Base-by-base conservation (phyloP, 176 grass and related monocot species). In the Rhynchospora tenuis region DNA sequence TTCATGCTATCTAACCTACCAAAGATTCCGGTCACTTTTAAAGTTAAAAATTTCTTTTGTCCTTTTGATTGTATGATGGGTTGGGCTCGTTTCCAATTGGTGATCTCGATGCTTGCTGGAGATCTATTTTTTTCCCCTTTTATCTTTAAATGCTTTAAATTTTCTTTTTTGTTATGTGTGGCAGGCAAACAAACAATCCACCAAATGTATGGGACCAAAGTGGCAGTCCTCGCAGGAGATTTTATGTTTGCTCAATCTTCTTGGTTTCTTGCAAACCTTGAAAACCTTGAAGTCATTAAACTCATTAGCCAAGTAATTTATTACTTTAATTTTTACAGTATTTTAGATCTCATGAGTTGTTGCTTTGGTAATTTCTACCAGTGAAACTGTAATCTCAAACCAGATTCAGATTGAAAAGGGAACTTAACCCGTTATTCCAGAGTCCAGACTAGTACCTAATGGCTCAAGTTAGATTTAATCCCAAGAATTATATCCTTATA, bases 231-330 rank as follows among this genome's bases (percentile, higher is more conserved):
- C 43, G 93, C 96, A 22, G 96, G 93, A 9, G 96, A 99, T 84
- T 99, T 95, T 46, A 95, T 99, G 93, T 99, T 95, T 88, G 96
- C 93, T 6, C 96, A 99, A 81, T 95, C 93, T 78, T 99, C 93
- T 81, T 99, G 96, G 93, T 95, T 90, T 80, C 91, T 99, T 27
- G 96, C 93, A 81, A 99, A 99, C 82, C 71, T 99, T 57, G 93
- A 99, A 56, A 99, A 99, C 75, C 84, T 95, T 54, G 93, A 99
- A 85, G 96, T 99, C 5, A 99, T 99, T 56, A 95, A 95, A 59
- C 91, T 99, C 71, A 93, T 99, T 60, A 99, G 96, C 67, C 96
- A 99, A 90, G 93, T 99, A 92, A 64, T 71, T 24, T 65, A 58
- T 59, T 63, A 31, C 22, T 28, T 54, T 31, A 16, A 17, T 28